phyloP scores from a whole-genome alignment of 306 rosid genomes.

The Abrus pulchellus region DNA sequence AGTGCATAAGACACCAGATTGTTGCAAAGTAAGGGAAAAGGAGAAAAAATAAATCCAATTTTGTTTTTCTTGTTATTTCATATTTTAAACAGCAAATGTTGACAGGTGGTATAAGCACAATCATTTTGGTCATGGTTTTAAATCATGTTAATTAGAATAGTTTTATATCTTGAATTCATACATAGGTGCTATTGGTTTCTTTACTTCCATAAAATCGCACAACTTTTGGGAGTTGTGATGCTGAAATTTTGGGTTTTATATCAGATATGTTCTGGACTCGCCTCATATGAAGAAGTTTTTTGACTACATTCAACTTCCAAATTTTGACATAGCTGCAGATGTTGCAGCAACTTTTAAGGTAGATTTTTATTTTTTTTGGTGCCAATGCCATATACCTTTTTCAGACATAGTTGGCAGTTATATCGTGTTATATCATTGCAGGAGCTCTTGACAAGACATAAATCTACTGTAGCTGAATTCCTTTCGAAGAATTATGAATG shows the following conservation, averaged over 20 bases:
- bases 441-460: conserved; percentile 97
- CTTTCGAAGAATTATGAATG: conserved; percentile 89
- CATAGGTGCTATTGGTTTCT: background rate
- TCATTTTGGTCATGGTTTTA: conserved; percentile 9
- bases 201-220: background rate
- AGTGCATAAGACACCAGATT: conserved; percentile 93
- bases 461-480: conserved; percentile 91
- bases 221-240: conserved; percentile 24
- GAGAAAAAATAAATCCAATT: conserved; percentile 5
- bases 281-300: conserved; percentile 84
- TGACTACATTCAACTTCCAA: conserved; percentile 87
- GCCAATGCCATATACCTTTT: conserved; percentile 3
- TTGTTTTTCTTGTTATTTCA: conserved; percentile 17
- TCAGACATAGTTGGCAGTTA: background rate
- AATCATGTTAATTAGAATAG: conserved; percentile 6
- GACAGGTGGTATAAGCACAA: conserved; percentile 2
- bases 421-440: conserved; percentile 53
- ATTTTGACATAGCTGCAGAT: conserved; percentile 95
- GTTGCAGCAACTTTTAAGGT: conserved; percentile 97
- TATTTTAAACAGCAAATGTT: background rate
- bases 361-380: conserved; percentile 3
- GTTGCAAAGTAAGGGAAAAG: conserved; percentile 79
- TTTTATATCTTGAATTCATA: conserved; percentile 4
- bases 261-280: conserved; percentile 90
- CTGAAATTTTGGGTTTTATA: conserved; percentile 37